Evolutionary conservation across 805 yeast species (phyloP), one percentile per base, ranked within the genome.

Genomic region (Saccharomycopsis fibuligera): DNA sequence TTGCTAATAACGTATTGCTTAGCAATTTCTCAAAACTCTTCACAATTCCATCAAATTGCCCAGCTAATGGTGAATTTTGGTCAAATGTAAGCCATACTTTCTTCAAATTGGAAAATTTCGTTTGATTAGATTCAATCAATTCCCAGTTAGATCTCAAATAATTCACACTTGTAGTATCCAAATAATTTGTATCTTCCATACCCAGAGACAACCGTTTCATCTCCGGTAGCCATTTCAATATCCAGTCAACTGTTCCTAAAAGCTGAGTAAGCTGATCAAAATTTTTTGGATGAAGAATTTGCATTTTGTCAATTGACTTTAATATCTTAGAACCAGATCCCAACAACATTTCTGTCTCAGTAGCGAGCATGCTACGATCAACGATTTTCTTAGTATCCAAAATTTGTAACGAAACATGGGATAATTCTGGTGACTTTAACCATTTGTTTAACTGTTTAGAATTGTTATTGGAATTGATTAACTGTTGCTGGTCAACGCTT

Each of bases 181-280:
- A 19, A 6, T 25, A 23, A 36, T 29, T 27, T 27, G 33, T 25
- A 19, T 40, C 36, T 14, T 16, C 21, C 9, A 4, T 41, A 33
- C 17, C 14, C 22, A 35, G 33, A 4, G 66, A 61, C 6, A 68
- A 69, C 45, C 75, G 74, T 47, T 75, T 68, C 58, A 81, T 63
- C 4, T 59, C 59, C 0, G 86, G 83, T 39, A 86, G 68, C 85
- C 89, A 81, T 16, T 67, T 57, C 36, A 77, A 61, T 2, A 81
- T 65, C 80, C 88, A 78, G 16, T 70, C 65, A 1, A 82, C 55
- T 3, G 84, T 75, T 12, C 75, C 68, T 17, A 79, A 65, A 39
- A 86, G 65, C 46, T 78, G 65, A 10, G 81, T 68, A 3, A 81
- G 67, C 19, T 74, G 70, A 42, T 72, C 71, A 54, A 81, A 70